Conservation (phyloP, 2,329 filamentous ascomycete genomes). For the Colletotrichum camelliae region DNA sequence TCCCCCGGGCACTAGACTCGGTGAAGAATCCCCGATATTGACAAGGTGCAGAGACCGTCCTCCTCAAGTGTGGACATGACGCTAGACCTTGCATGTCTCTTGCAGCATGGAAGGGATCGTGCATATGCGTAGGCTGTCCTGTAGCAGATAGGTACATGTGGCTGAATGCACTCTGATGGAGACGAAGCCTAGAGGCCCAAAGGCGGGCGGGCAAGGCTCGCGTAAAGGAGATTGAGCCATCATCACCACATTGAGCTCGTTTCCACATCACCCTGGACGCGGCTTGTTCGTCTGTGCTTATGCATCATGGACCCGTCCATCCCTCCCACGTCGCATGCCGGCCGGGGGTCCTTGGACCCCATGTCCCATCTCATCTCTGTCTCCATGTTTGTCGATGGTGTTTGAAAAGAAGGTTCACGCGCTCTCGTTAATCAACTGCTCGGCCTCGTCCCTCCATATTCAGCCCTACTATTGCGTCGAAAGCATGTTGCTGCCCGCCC, state of each 20-base stretch:
- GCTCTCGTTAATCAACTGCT: not conserved
- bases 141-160: not conserved
- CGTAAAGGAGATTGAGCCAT: not conserved
- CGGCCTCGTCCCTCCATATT: not conserved
- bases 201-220: not conserved
- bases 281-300: constrained; percentile 1
- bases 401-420: not conserved
- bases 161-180: not conserved
- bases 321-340: not conserved
- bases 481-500: not conserved
- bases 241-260: not conserved
- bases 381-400: not conserved
- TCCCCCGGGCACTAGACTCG: not conserved
- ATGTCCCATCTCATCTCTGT: not conserved
- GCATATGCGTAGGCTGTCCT: not conserved
- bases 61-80: not conserved
- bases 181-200: not conserved
- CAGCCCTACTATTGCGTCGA: not conserved
- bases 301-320: constrained; percentile 6
- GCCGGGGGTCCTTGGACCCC: not conserved
- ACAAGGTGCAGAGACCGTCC: not conserved
- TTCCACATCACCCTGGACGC: not conserved
- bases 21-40: not conserved
- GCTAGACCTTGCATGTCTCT: not conserved
- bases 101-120: not conserved